Conservation (phyloP, 805 yeast genomes). For the Martiniozyma abietophila region DNA sequence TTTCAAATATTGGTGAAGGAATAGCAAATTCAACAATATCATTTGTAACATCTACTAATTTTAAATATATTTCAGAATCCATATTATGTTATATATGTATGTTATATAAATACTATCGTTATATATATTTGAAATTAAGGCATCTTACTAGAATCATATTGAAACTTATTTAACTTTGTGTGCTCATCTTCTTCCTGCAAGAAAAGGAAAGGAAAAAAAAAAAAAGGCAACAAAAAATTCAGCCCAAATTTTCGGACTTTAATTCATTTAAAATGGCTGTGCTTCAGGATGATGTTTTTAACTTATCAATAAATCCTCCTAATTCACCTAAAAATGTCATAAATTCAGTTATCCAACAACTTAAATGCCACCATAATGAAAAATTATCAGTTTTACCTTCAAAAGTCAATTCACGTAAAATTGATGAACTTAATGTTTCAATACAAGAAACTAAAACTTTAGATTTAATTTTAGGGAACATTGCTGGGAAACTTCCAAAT, state of each 20-base stretch:
- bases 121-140: too few relatives aligned
- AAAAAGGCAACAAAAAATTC: background rate
- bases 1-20: background rate
- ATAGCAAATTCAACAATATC: background rate
- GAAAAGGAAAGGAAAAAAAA: background rate
- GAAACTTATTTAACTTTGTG: too few relatives aligned
- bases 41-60: background rate
- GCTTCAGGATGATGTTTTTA: too few relatives aligned
- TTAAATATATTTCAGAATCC: slow-evolving; percentile 2
- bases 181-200: too few relatives aligned
- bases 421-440: slow-evolving; percentile 46
- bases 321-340: slow-evolving; percentile 57
- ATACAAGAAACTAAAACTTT: slow-evolving; percentile 44
- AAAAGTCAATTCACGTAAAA: slow-evolving; percentile 53
- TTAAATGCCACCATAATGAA: slow-evolving; percentile 66
- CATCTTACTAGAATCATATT: too few relatives aligned
- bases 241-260: too few relatives aligned
- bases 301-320: slow-evolving; percentile 38
- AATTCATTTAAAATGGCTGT: too few relatives aligned
- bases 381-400: slow-evolving; percentile 46
- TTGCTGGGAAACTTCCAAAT: too few relatives aligned
- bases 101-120: too few relatives aligned
- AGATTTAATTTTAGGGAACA: slow-evolving; percentile 44
- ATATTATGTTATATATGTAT: too few relatives aligned
- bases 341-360: slow-evolving; percentile 73